Conservation (phyloP, 208 protist species). For the Borovskyia barvae region DNA sequence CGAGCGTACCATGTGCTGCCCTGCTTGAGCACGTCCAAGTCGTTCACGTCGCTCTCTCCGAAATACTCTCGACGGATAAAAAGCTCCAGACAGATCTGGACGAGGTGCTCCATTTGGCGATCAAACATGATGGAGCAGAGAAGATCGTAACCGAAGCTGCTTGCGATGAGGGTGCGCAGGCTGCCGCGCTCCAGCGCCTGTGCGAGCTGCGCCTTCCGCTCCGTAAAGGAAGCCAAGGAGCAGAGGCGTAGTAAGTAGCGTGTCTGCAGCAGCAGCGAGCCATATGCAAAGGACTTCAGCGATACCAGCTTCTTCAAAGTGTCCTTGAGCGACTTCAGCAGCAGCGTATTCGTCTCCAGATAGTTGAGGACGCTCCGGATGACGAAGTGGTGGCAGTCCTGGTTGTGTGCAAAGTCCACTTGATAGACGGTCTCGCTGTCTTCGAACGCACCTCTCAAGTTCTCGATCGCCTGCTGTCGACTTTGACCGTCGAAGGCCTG, state of each 20-base stretch:
- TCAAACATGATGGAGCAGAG: constrained; percentile 83
- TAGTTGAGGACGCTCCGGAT: constrained; percentile 54
- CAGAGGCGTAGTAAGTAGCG: constrained; percentile 73
- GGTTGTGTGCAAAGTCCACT: constrained; percentile 75
- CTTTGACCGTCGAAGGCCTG: constrained; percentile 55
- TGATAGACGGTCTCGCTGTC: constrained; percentile 44
- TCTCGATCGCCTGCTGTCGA: constrained; percentile 71
- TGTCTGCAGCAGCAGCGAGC: constrained; percentile 62
- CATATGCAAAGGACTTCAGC: constrained; percentile 51
- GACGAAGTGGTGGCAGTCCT: constrained; percentile 68
- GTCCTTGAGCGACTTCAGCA: constrained; percentile 58
- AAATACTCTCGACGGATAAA: constrained; percentile 84
- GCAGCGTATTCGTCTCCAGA: constrained; percentile 52
- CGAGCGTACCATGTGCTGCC: constrained; percentile 54
- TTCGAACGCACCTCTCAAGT: constrained; percentile 40
- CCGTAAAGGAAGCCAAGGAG: constrained; percentile 63
- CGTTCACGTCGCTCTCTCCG: constrained; percentile 49
- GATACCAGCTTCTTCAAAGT: constrained; percentile 51
- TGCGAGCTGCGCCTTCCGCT: constrained; percentile 69
- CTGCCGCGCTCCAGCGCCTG: constrained; percentile 56
- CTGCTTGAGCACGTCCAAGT: constrained; percentile 62
- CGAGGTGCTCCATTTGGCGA: constrained; percentile 60
- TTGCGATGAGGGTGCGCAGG: constrained; percentile 42
- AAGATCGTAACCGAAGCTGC: constrained; percentile 70
- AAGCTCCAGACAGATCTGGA: constrained; percentile 68